Conservation (phyloP, 2,329 filamentous ascomycete genomes). For the Zopfia rhizophila region DNA sequence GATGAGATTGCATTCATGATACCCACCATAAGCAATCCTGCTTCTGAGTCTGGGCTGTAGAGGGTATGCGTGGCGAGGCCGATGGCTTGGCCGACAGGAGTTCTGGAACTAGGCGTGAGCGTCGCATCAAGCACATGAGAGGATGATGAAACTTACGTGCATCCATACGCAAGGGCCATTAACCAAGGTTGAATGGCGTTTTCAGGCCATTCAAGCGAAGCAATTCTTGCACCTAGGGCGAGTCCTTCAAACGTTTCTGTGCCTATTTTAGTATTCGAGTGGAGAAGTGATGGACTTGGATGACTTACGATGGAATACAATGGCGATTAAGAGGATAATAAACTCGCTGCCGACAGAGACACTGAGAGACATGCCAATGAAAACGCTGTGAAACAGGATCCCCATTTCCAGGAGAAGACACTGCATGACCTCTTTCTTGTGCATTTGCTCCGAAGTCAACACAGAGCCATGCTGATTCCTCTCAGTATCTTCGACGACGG, state of each 20-base stretch:
- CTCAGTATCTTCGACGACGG: slow-evolving; percentile 12
- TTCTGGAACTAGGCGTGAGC: slow-evolving; percentile 61
- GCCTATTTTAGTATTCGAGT: neutral
- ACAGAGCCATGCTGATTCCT: slow-evolving; percentile 29
- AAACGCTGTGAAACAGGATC: slow-evolving; percentile 70
- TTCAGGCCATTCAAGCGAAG: slow-evolving; percentile 69
- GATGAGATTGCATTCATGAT: slow-evolving; percentile 89
- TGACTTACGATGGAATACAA: slow-evolving; percentile 65
- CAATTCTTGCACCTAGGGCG: slow-evolving; percentile 85
- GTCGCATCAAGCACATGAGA: slow-evolving; percentile 7
- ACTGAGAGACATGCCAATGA: slow-evolving; percentile 70
- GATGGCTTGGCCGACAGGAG: slow-evolving; percentile 84
- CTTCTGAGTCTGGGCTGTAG: slow-evolving; percentile 81
- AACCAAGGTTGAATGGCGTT: slow-evolving; percentile 64
- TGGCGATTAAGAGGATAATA: slow-evolving; percentile 66
- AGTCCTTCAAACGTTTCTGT: slow-evolving; percentile 84
- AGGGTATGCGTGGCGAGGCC: slow-evolving; percentile 80
- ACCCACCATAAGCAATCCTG: slow-evolving; percentile 82
- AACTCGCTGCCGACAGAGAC: slow-evolving; percentile 66
- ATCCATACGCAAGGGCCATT: slow-evolving; percentile 81
- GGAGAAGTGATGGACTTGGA: neutral
- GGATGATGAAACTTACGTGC: slow-evolving; percentile 40
- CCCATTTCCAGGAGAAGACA: slow-evolving; percentile 65
- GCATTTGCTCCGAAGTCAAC: slow-evolving; percentile 34
- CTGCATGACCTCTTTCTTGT: slow-evolving; percentile 45